phyloP scores from a whole-genome alignment of 225 moss, liverwort and hornwort species.

The Thuidium tamariscinum region DNA sequence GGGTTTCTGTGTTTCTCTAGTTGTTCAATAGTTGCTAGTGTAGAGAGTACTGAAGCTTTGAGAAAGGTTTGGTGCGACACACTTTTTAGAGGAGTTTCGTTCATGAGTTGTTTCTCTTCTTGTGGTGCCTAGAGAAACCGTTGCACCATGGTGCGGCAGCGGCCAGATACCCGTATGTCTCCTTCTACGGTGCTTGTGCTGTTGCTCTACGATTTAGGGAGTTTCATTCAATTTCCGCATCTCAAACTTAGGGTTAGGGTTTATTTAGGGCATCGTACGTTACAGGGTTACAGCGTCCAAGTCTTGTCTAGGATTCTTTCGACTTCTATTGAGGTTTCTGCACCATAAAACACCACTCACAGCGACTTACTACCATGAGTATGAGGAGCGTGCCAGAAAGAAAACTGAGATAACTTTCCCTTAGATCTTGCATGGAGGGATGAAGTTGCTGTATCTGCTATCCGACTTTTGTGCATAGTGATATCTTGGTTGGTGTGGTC shows the following conservation, averaged over 20 bases:
- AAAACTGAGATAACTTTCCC: not conserved
- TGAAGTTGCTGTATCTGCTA: too few relatives aligned
- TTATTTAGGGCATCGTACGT: not conserved
- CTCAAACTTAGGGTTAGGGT: not conserved
- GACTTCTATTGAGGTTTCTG: not conserved
- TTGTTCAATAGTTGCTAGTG: not conserved
- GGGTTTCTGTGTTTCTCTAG: not conserved
- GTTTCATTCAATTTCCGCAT: not conserved
- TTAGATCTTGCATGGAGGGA: too few relatives aligned
- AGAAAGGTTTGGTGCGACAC: too few relatives aligned
- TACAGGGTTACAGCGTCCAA: too few relatives aligned
- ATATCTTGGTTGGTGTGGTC: too few relatives aligned
- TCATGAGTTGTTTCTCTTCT: not conserved
- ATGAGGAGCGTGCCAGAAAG: not conserved
- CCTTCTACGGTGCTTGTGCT: not conserved
- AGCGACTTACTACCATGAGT: not conserved
- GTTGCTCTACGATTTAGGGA: not conserved
- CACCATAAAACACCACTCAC: not conserved
- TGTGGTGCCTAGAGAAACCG: not conserved
- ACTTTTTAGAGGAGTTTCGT: not conserved
- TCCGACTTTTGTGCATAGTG: too few relatives aligned
- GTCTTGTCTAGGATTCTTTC: too few relatives aligned
- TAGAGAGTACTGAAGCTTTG: not conserved
- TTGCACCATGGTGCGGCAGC: not conserved
- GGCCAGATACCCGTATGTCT: not conserved